phyloP scores from a whole-genome alignment of 176 grass and related monocot species.

The Melocanna baccifera region DNA sequence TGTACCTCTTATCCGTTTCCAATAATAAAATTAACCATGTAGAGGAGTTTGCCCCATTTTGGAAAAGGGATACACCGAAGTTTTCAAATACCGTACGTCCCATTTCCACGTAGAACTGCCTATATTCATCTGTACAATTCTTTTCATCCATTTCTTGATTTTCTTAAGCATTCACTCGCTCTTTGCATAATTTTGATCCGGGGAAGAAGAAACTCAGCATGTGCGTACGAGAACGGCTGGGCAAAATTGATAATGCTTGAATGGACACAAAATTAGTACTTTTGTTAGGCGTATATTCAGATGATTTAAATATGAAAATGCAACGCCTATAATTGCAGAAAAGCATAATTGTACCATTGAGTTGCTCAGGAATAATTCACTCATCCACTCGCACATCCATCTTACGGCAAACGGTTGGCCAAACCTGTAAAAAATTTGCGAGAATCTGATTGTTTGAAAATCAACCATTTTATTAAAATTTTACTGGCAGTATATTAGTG shows the following conservation, averaged over 20 bases:
- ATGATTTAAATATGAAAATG: neutral
- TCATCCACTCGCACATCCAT: neutral
- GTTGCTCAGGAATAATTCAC: constrained; percentile 14
- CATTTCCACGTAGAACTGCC: constrained; percentile 13
- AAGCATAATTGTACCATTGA: neutral
- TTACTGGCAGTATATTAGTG: neutral
- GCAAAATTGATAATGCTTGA: neutral
- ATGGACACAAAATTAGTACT: too few species aligned
- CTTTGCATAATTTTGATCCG: neutral
- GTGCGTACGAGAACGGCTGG: neutral
- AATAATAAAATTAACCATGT: neutral
- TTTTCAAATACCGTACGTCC: constrained; percentile 18
- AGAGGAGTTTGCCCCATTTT: neutral
- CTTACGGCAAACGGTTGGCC: neutral
- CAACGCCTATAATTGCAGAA: neutral
- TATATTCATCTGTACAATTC: neutral
- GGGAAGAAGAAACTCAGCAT: neutral
- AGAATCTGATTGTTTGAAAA: constrained; percentile 17
- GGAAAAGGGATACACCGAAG: constrained; percentile 18
- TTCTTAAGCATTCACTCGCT: neutral
- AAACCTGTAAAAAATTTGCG: neutral
- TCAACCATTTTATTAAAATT: neutral
- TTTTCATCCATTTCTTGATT: neutral
- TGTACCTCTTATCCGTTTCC: constrained; percentile 16
- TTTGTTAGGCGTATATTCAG: constrained; percentile 20